phyloP scores from a whole-genome alignment of 2,329 filamentous ascomycete species.

The Diplodia corticola region DNA sequence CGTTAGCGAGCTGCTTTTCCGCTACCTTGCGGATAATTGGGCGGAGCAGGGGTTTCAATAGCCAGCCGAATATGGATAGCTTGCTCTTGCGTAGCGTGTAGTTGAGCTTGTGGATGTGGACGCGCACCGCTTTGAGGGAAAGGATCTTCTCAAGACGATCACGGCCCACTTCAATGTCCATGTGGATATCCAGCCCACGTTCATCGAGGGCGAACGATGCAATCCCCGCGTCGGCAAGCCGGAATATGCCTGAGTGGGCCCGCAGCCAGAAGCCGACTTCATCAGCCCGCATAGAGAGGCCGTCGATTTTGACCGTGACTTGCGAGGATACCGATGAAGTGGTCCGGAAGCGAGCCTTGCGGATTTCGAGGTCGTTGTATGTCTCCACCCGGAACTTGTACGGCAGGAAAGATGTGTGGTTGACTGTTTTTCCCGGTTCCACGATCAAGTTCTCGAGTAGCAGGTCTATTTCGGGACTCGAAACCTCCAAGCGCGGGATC shows the following conservation, averaged over 20 bases:
- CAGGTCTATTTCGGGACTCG: conserved; percentile 79
- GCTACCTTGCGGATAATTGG: conserved; percentile 77
- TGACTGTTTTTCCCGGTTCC: conserved; percentile 81
- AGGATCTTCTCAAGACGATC: conserved; percentile 80
- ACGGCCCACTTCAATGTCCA: conserved; percentile 81
- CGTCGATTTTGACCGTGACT: conserved; percentile 76
- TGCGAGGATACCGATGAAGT: conserved; percentile 68
- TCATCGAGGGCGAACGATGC: conserved; percentile 84
- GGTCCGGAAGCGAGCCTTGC: conserved; percentile 72
- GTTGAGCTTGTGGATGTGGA: conserved; percentile 82
- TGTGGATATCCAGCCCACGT: conserved; percentile 79
- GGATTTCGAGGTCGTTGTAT: conserved; percentile 81
- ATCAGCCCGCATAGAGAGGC: conserved; percentile 78
- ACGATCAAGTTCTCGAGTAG: conserved; percentile 88
- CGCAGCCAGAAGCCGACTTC: conserved; percentile 90
- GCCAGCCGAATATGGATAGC: conserved; percentile 75
- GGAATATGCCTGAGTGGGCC: conserved; percentile 72
- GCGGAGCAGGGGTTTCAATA: conserved; percentile 79
- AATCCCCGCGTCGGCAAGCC: conserved; percentile 78
- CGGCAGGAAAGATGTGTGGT: conserved; percentile 84
- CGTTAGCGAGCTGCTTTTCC: conserved; percentile 73
- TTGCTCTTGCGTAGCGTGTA: conserved; percentile 75
- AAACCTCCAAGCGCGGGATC: conserved; percentile 85
- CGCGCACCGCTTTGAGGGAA: conserved; percentile 71
- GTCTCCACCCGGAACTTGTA: conserved; percentile 79